Evolutionary conservation across 1,284 basidiomycete species (phyloP).

Genomic region (Porodaedalea pini): DNA sequence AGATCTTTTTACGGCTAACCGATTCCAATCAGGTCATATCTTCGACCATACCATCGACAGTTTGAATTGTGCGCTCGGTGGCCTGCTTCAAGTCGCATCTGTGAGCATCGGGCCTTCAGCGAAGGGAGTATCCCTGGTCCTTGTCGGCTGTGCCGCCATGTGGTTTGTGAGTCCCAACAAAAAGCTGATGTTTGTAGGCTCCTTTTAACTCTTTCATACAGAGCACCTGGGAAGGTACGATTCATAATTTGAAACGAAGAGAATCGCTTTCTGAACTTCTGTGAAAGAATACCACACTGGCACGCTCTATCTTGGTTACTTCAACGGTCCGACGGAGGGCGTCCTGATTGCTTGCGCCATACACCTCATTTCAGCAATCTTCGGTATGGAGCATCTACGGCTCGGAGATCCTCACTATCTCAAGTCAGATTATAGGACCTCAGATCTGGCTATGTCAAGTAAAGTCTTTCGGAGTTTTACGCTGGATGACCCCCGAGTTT

Average conservation of each 20-base stretch:
- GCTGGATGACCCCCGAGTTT: constrained; percentile 6
- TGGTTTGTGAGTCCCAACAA: constrained; percentile 24
- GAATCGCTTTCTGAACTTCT: not conserved
- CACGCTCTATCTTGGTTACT: constrained; percentile 26
- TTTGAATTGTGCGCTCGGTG: constrained; percentile 24
- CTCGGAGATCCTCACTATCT: not conserved
- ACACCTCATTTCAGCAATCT: constrained; percentile 24
- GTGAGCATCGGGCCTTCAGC: constrained; percentile 22
- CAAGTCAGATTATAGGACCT: constrained; percentile 14
- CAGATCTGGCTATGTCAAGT: constrained; percentile 20
- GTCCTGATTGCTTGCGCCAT: constrained; percentile 25
- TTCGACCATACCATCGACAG: constrained; percentile 28
- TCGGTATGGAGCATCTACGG: constrained; percentile 17
- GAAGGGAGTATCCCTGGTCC: constrained; percentile 20
- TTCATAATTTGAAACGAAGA: too few species aligned
- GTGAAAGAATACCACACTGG: constrained; percentile 25
- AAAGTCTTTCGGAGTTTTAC: constrained; percentile 6
- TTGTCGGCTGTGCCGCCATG: constrained; percentile 24
- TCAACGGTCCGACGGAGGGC: constrained; percentile 27
- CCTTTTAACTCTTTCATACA: not conserved
- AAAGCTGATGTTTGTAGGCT: not conserved
- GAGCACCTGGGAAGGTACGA: constrained; percentile 28
- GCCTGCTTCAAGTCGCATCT: constrained; percentile 24
- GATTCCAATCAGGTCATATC: constrained; percentile 22
- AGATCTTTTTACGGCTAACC: not conserved